Percentiles rank a stretch among this genome's conserved stretches.
Evolutionary conservation across 495 filamentous ascomycete species (phyloP).

Genomic region (Tuber indicum): DNA sequence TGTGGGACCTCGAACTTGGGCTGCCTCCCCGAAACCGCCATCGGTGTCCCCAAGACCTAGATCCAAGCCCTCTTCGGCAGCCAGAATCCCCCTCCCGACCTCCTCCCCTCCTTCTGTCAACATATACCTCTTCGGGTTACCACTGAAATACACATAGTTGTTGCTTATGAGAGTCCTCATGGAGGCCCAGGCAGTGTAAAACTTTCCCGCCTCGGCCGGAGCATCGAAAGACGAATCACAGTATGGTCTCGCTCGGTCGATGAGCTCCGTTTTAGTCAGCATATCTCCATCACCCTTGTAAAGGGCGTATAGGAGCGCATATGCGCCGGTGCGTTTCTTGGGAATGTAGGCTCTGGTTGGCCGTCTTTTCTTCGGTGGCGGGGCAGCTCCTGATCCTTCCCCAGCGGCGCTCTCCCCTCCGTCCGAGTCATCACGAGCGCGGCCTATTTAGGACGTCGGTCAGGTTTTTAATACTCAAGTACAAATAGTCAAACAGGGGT

Average conservation of each 20-base stretch:
- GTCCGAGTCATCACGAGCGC: neutral
- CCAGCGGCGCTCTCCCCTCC: slow-evolving; percentile 23
- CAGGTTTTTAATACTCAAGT: neutral
- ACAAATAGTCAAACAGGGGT: neutral
- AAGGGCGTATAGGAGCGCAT: slow-evolving; percentile 66
- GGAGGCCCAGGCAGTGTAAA: slow-evolving; percentile 77
- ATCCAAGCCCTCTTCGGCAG: slow-evolving; percentile 40
- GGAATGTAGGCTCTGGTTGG: slow-evolving; percentile 68
- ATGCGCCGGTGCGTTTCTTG: slow-evolving; percentile 62
- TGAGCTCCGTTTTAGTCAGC: slow-evolving; percentile 62
- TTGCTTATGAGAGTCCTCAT: slow-evolving; percentile 73
- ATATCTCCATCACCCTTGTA: slow-evolving; percentile 47
- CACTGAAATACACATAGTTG: slow-evolving; percentile 66
- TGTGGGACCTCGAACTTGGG: neutral
- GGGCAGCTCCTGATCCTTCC: slow-evolving; percentile 31
- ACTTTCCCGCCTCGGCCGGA: slow-evolving; percentile 60
- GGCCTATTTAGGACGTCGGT: neutral
- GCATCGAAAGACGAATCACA: slow-evolving; percentile 70
- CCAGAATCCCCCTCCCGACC: slow-evolving; percentile 61
- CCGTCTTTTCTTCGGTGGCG: slow-evolving; percentile 58
- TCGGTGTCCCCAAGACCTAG: neutral
- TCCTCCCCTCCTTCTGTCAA: slow-evolving; percentile 77
- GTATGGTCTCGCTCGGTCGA: slow-evolving; percentile 63
- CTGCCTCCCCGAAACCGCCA: neutral
- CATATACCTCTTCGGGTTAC: slow-evolving; percentile 62